Evolutionary conservation across 1,284 basidiomycete species (phyloP).

Genomic region (Moniliophthora roreri): DNA sequence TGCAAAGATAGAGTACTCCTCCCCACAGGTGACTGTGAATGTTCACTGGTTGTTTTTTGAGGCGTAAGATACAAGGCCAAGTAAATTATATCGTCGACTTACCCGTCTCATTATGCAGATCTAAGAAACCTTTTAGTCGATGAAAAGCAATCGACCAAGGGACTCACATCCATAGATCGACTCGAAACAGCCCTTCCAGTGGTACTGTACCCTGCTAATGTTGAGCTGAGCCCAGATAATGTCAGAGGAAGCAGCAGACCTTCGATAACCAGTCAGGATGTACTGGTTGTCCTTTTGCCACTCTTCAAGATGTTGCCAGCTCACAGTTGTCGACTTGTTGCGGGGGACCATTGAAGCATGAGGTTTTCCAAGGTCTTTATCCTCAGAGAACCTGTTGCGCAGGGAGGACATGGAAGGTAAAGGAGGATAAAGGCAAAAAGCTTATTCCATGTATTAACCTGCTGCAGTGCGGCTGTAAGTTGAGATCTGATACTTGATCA

Average conservation of each 20-base stretch:
- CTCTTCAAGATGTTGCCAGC: slow-evolving; percentile 60
- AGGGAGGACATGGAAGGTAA: no score
- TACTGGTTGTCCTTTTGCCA: slow-evolving; percentile 80
- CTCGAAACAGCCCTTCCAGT: slow-evolving; percentile 62
- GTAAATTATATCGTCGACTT: slow-evolving; percentile 1
- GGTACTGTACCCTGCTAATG: slow-evolving; percentile 56
- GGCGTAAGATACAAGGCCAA: slow-evolving; percentile 12
- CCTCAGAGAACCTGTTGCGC: no score
- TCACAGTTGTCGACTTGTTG: slow-evolving; percentile 37
- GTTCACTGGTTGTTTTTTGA: slow-evolving; percentile 81
- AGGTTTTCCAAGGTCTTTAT: no score
- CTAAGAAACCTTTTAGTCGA: slow-evolving; percentile 36
- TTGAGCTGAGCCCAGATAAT: slow-evolving; percentile 8
- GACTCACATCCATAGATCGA: slow-evolving; percentile 76
- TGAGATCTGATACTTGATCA: no score
- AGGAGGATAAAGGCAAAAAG: no score
- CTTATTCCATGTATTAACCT: no score
- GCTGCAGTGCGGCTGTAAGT: no score
- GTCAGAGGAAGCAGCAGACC: slow-evolving; percentile 37
- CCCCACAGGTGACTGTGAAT: slow-evolving; percentile 88
- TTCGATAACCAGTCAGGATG: slow-evolving; percentile 72
- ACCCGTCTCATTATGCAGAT: slow-evolving; percentile 86
- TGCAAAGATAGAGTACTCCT: slow-evolving; percentile 64
- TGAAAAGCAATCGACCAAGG: slow-evolving; percentile 12
- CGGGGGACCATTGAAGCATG: no score